Base-by-base conservation (phyloP, 148 eudicot genomes). In the Dysphania ambrosioides region DNA sequence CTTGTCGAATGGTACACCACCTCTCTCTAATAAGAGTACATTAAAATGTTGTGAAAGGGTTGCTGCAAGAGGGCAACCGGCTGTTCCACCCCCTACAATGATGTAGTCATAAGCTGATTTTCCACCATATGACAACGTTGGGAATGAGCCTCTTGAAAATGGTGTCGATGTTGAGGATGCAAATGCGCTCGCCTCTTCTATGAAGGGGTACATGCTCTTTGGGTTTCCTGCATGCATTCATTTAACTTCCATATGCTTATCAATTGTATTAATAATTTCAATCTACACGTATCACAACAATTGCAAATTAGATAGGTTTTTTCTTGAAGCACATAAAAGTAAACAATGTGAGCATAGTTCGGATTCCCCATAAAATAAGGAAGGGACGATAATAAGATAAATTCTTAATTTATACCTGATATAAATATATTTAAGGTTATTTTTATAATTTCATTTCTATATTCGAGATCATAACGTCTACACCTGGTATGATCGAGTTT, bases 21-120 rank as follows among this genome's bases (percentile, higher is more conserved):
- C 98, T 72, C 98, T 84, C 66, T 95, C 98, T 31, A 95, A 74
- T 19, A 95, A 63, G 68, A 95, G 27, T 18, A 95, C 97, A 3
- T 79, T 87, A 83, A 63, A 92, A 34, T 92, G 89, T 15, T 66
- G 76, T 4, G 98, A 92, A 21, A 95, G 79, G 0, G 98, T 95
- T 5, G 93, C 89, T 0, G 97, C 92, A 19, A 95, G 70, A 0
- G 98, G 96, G 59, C 98, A 95, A 2, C 98, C 98, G 3, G 93
- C 96, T 56, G 98, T 90, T 47, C 98, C 98, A 36, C 98, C 98
- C 11, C 98, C 98, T 0, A 95, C 87, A 0, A 95, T 80, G 35
- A 95, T 95, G 80, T 95, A 94, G 56, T 94, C 97, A 73, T 88
- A 93, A 18, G 11, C 5, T 68, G 26, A 9, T 58, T 41, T 57